Conservation (phyloP, 2,329 filamentous ascomycete genomes). For the Ascomycota sp. region DNA sequence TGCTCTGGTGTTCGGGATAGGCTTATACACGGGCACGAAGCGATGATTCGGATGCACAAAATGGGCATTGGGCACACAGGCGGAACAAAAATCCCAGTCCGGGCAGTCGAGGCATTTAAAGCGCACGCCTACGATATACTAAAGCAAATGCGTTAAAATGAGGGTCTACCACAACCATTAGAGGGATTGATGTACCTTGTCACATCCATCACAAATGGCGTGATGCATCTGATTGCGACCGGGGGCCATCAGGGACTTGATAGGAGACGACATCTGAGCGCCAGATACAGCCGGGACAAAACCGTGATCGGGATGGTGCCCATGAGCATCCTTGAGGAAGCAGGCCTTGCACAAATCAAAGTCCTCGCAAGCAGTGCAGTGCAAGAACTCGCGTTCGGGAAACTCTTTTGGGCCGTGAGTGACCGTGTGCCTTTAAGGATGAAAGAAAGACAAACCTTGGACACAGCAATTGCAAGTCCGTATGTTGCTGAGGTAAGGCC, state of each 20-base stretch:
- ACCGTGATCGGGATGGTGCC: constrained; percentile 73
- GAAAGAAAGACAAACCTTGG: constrained; percentile 11
- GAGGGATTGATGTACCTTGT: constrained; percentile 20
- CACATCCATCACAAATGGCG: constrained; percentile 87
- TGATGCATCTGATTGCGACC: constrained; percentile 69
- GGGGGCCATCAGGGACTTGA: constrained; percentile 49
- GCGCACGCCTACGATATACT: constrained; percentile 65
- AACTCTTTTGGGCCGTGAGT: constrained; percentile 27
- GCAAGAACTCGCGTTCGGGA: constrained; percentile 61
- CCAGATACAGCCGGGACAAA: constrained; percentile 51
- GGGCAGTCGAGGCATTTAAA: constrained; percentile 96
- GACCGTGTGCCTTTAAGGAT: not conserved
- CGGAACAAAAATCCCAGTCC: constrained; percentile 86
- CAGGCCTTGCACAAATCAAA: constrained; percentile 81
- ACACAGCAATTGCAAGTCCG: constrained; percentile 54
- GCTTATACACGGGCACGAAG: constrained; percentile 73
- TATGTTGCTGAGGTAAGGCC: constrained; percentile 13
- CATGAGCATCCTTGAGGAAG: constrained; percentile 56
- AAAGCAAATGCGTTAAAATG: not conserved
- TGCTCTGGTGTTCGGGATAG: constrained; percentile 20
- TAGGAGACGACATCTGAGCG: constrained; percentile 36
- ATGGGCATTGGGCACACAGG: constrained; percentile 47
- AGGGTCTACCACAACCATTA: not conserved
- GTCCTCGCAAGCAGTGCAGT: constrained; percentile 69
- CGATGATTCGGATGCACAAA: constrained; percentile 65